These are phyloP conservation scores for Aspergillus amoenus DNA, from an alignment of 2,329 filamentous ascomycete genomes.

Conservation along the genomic window DNA sequence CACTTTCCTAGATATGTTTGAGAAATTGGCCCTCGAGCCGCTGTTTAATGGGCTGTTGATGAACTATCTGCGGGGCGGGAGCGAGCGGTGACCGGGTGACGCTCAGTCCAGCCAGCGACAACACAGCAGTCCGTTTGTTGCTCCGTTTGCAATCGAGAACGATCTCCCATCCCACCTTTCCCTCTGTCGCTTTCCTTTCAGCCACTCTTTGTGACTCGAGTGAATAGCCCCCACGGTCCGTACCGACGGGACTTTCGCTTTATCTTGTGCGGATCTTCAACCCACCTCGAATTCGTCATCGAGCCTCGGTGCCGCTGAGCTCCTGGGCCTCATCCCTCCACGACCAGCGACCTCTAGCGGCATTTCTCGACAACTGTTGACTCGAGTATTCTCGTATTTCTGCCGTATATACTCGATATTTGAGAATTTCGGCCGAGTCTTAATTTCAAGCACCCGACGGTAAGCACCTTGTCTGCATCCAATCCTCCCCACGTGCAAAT, in stretches of 20 bases:
- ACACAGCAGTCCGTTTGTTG: conserved; percentile 23
- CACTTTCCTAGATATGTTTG: neutral
- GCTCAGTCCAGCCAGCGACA: conserved; percentile 18
- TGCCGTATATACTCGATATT: neutral
- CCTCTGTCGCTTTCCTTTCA: neutral
- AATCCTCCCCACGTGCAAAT: neutral
- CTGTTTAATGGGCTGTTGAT: neutral
- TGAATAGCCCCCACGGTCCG: neutral
- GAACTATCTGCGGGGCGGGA: conserved; percentile 18
- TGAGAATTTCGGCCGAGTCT: neutral
- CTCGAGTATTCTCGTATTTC: neutral
- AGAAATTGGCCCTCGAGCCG: neutral
- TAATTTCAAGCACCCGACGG: neutral
- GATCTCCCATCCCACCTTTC: conserved; percentile 4
- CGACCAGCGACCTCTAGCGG: neutral
- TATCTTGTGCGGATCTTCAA: neutral
- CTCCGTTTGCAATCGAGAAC: conserved; percentile 2
- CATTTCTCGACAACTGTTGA: neutral
- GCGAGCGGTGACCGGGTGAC: conserved; percentile 26
- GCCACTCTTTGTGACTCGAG: neutral
- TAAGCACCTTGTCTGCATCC: conserved; percentile 6
- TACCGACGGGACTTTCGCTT: neutral
- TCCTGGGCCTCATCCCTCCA: neutral
- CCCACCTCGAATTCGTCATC: neutral
- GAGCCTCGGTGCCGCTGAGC: conserved; percentile 4